A percentile compares a stretch with the other conserved stretches of the same genome.
Evolutionary conservation across 108 stramenopile species (phyloP).

Genomic region (Pseudonitzschia multiseries): DNA sequence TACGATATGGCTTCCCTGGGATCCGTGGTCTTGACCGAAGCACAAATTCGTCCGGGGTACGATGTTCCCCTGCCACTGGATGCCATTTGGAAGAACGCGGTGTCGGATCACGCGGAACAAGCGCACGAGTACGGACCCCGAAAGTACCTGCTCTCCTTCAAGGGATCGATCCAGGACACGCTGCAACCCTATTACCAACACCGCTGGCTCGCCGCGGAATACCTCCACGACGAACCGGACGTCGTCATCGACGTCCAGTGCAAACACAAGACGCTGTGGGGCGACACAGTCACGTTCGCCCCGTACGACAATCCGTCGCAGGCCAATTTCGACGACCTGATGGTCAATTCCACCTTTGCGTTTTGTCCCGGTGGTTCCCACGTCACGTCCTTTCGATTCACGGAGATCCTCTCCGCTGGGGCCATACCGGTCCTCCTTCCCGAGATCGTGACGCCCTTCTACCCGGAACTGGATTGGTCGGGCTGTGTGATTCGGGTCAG

Average conservation of each 20-base stretch:
- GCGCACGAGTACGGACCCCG: constrained; percentile 12
- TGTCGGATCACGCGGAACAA: background rate
- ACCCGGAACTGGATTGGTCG: constrained; percentile 36
- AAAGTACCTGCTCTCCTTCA: constrained; percentile 18
- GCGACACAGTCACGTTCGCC: background rate
- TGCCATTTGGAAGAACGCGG: constrained; percentile 8
- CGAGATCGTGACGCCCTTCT: constrained; percentile 22
- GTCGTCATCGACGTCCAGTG: constrained; percentile 34
- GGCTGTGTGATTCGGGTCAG: constrained; percentile 30
- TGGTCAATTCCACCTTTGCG: constrained; percentile 30
- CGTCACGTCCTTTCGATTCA: constrained; percentile 35
- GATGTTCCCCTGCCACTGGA: constrained; percentile 29
- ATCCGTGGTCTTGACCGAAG: constrained; percentile 8
- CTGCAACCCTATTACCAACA: constrained; percentile 36
- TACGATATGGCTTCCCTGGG: constrained; percentile 21
- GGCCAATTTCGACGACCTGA: constrained; percentile 9
- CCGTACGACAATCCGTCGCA: constrained; percentile 20
- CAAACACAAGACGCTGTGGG: constrained; percentile 16
- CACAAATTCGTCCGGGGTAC: constrained; percentile 24
- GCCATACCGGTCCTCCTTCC: constrained; percentile 26
- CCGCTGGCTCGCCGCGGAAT: constrained; percentile 37
- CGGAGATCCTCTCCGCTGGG: constrained; percentile 34
- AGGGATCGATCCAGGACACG: constrained; percentile 28
- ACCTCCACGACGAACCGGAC: constrained; percentile 11
- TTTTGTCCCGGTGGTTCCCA: constrained; percentile 38